Percentiles rank a stretch among this genome's conserved stretches.
Evolutionary conservation across 2,329 filamentous ascomycete genomes (phyloP).

Genomic region (Piedraia hortae): DNA sequence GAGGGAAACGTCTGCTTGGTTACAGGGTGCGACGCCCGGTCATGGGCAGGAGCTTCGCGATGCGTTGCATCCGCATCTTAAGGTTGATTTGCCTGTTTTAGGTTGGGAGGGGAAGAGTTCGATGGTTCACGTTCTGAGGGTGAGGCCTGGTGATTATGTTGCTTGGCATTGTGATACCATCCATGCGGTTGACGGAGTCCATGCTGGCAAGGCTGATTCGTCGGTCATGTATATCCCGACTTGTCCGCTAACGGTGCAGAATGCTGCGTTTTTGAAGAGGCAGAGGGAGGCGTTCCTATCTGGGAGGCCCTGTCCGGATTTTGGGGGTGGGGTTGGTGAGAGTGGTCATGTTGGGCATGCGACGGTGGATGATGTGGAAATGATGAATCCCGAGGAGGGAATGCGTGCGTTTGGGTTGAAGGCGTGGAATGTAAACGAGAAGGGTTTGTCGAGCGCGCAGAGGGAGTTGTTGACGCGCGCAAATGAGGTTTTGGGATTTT

Average conservation of each 20-base stretch:
- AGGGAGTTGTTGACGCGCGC: constrained; percentile 22
- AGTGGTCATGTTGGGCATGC: constrained; percentile 18
- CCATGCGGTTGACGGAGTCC: constrained; percentile 59
- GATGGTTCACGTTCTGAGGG: constrained; percentile 44
- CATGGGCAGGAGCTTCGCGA: constrained; percentile 40
- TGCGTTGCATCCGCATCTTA: constrained; percentile 40
- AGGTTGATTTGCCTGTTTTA: constrained; percentile 21
- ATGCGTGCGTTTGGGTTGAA: constrained; percentile 27
- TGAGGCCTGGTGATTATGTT: constrained; percentile 48
- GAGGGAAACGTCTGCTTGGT: constrained; percentile 24
- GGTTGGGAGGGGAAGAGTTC: constrained; percentile 14
- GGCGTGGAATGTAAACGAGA: constrained; percentile 22
- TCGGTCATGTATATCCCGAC: constrained; percentile 76
- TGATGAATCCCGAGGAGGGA: constrained; percentile 17
- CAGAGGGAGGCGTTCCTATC: constrained; percentile 44
- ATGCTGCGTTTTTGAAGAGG: constrained; percentile 39
- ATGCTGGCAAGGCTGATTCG: constrained; percentile 43
- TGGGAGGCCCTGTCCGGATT: constrained; percentile 25
- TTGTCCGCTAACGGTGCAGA: constrained; percentile 50
- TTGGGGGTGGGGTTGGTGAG: constrained; percentile 36
- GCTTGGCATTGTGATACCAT: constrained; percentile 47
- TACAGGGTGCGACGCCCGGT: constrained; percentile 44
- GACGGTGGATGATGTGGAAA: constrained; percentile 14
- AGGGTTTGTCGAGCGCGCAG: constrained; percentile 24
- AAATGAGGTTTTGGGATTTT: constrained; percentile 29